Evolutionary conservation across 345 rosid species (phyloP).

Genomic region (Psidium guajava): DNA sequence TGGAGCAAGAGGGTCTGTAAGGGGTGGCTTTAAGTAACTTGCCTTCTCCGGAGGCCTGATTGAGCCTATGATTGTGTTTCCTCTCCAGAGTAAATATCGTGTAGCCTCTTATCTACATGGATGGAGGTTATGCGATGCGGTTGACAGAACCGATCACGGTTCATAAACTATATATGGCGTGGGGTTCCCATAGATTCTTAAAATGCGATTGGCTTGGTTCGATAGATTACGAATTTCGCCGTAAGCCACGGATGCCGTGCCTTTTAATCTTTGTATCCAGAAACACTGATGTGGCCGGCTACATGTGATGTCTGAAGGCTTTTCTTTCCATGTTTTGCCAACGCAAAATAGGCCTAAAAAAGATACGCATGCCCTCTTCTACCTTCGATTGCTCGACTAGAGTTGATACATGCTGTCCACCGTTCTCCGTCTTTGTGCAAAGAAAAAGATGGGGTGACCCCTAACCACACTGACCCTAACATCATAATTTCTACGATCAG

Average conservation of each 20-base stretch:
- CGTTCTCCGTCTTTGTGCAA: neutral
- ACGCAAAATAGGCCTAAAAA: neutral
- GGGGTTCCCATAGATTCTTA: neutral
- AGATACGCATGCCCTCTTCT: neutral
- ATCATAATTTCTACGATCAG: neutral
- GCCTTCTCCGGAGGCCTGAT: neutral
- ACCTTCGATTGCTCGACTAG: too few species aligned
- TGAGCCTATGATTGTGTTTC: neutral
- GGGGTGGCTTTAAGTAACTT: neutral
- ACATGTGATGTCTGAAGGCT: neutral
- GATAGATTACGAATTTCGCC: neutral
- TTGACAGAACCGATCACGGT: neutral
- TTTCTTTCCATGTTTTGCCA: neutral
- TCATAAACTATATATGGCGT: neutral
- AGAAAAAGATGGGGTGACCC: neutral
- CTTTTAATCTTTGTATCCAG: neutral
- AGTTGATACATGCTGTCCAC: too few species aligned
- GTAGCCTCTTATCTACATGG: neutral
- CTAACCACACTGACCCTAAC: neutral
- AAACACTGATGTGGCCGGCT: neutral
- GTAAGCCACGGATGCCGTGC: neutral
- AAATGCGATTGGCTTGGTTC: neutral
- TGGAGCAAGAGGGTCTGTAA: neutral
- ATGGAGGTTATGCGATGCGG: neutral
- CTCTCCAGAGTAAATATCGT: neutral